Percentiles rank a stretch among this genome's conserved stretches.
phyloP scores from a whole-genome alignment of 1,139 yeast genomes.

The Suhomyces ambrosiae region DNA sequence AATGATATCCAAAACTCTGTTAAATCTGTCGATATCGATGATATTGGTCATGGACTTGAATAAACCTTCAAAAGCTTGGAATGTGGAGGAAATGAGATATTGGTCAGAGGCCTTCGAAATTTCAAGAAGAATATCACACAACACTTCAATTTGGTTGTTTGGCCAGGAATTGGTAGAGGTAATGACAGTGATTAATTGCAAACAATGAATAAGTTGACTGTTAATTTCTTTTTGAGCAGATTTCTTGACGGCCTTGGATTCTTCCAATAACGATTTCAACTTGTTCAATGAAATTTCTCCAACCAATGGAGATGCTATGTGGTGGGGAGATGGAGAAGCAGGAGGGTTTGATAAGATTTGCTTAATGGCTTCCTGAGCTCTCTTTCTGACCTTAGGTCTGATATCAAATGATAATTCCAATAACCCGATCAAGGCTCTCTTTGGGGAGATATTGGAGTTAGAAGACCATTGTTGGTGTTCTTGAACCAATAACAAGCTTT shows the following conservation, averaged over 20 bases:
- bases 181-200: slow-evolving; percentile 72
- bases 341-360: slow-evolving; percentile 70
- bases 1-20: slow-evolving; percentile 66
- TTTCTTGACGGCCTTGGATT: slow-evolving; percentile 37
- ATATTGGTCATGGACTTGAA: slow-evolving; percentile 74
- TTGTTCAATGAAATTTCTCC: slow-evolving; percentile 68
- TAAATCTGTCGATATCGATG: slow-evolving; percentile 62
- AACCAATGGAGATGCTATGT: slow-evolving; percentile 70
- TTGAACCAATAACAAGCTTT: slow-evolving; percentile 76
- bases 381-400: slow-evolving; percentile 93
- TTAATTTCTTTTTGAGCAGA: slow-evolving; percentile 46
- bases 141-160: slow-evolving; percentile 59
- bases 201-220: slow-evolving; percentile 68
- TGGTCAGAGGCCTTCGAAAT: slow-evolving; percentile 85
- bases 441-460: slow-evolving; percentile 65
- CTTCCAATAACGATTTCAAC: slow-evolving; percentile 47
- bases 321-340: slow-evolving; percentile 76
- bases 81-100: slow-evolving; percentile 76
- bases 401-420: slow-evolving; percentile 81
- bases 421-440: slow-evolving; percentile 79
- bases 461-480: slow-evolving; percentile 74
- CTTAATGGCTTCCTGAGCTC: slow-evolving; percentile 85
- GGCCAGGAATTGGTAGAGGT: slow-evolving; percentile 86
- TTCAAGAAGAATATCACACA: slow-evolving; percentile 75
- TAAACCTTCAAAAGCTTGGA: slow-evolving; percentile 82